Percentiles rank a stretch among this genome's conserved stretches.
Evolutionary conservation across 257 asterid species (phyloP).

Genomic region (Datura wrightii): DNA sequence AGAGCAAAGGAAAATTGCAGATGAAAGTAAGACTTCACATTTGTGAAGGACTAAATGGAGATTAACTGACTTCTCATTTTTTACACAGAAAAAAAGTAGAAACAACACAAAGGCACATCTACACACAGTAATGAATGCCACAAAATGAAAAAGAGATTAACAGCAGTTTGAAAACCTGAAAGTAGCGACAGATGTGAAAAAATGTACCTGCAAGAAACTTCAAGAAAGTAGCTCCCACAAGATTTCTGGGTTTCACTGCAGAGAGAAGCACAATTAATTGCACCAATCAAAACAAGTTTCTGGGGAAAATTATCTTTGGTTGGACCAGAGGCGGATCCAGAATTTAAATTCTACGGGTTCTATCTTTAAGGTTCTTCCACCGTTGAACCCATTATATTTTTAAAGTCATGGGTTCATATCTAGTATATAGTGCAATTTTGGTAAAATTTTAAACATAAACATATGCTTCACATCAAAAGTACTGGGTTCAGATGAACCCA

Average conservation of each 20-base stretch:
- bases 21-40: background rate
- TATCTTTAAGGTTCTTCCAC: too few species aligned
- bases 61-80: background rate
- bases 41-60: background rate
- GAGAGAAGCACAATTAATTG: slow-evolving; percentile 34
- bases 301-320: slow-evolving; percentile 7
- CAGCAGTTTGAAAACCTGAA: background rate
- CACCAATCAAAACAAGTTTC: slow-evolving; percentile 28
- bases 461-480: too few species aligned
- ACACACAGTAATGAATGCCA: background rate
- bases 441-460: too few species aligned
- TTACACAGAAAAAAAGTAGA: background rate
- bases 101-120: background rate
- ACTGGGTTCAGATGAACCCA: too few species aligned
- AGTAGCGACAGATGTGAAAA: background rate
- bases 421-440: too few species aligned
- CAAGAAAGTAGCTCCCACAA: slow-evolving; percentile 91
- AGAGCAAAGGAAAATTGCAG: slow-evolving; percentile 36
- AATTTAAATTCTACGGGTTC: too few species aligned
- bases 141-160: background rate
- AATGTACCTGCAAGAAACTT: slow-evolving; percentile 86
- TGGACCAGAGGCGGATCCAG: background rate
- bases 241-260: slow-evolving; percentile 91
- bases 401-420: too few species aligned
- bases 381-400: too few species aligned